Evolutionary conservation across 331 rosid species (phyloP).

Genomic region (Erythrophleum ivorense): DNA sequence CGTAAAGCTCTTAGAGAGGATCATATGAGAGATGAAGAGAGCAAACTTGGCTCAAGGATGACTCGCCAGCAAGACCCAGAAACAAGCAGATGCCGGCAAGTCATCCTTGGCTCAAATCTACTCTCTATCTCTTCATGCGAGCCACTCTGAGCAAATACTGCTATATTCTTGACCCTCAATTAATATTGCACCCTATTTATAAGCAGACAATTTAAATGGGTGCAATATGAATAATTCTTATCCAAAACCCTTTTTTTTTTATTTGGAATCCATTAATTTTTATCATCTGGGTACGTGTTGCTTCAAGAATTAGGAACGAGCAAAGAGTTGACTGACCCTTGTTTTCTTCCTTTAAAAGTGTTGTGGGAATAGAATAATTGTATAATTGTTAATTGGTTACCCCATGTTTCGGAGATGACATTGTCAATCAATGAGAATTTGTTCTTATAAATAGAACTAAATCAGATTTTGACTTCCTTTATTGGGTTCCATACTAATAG

Average conservation of each 20-base stretch:
- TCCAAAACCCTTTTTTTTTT: too few relatives aligned
- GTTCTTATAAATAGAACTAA: slow-evolving; percentile 9
- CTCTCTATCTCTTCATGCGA: slow-evolving; percentile 34
- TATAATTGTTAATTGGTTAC: neutral
- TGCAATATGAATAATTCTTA: neutral
- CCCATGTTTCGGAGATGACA: slow-evolving; percentile 20
- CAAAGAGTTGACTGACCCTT: neutral
- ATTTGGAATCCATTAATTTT: slow-evolving; percentile 1
- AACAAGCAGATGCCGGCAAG: slow-evolving; percentile 31
- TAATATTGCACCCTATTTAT: neutral
- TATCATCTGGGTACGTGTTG: neutral
- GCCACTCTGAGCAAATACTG: neutral
- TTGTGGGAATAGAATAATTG: slow-evolving; percentile 43
- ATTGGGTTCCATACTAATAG: neutral
- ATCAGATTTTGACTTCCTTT: slow-evolving; percentile 32
- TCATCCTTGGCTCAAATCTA: slow-evolving; percentile 47
- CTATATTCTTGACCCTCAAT: neutral
- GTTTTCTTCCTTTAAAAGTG: slow-evolving; percentile 2
- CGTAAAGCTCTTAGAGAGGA: slow-evolving; percentile 3
- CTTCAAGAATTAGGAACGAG: neutral
- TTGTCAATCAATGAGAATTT: slow-evolving; percentile 35
- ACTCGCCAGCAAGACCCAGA: slow-evolving; percentile 25
- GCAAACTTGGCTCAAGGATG: slow-evolving; percentile 45
- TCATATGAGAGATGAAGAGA: slow-evolving; percentile 37
- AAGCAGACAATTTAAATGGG: neutral